Conservation (phyloP, 1,284 basidiomycete genomes). For the Gymnopus androsaceus region DNA sequence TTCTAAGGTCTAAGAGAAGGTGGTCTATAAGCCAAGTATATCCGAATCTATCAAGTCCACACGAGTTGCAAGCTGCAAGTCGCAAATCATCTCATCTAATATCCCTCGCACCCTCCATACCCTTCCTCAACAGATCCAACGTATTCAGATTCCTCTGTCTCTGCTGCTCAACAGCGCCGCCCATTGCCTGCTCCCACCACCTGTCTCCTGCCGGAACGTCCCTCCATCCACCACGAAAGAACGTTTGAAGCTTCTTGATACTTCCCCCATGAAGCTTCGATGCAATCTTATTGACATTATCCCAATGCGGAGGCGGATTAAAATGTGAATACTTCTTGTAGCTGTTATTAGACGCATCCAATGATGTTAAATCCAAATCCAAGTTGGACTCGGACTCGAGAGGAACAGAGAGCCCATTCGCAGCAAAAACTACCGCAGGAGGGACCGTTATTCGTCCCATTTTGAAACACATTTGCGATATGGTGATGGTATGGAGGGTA, state of each 20-base stretch:
- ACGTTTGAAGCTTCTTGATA: constrained; percentile 39
- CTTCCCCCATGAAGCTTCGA: constrained; percentile 38
- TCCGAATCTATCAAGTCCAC: too few relatives aligned
- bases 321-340: constrained; percentile 37
- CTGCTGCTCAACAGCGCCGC: constrained; percentile 48
- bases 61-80: too few relatives aligned
- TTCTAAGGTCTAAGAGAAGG: too few relatives aligned
- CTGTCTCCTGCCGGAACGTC: constrained; percentile 51
- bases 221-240: constrained; percentile 59
- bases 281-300: constrained; percentile 40
- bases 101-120: constrained; percentile 42
- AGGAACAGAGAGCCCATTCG: constrained; percentile 52
- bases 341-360: too few relatives aligned
- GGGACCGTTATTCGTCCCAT: constrained; percentile 75
- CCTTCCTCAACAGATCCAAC: constrained; percentile 43
- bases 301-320: constrained; percentile 59
- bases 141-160: constrained; percentile 39
- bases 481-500: constrained; percentile 67
- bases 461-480: constrained; percentile 77
- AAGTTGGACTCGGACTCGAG: constrained; percentile 16
- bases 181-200: constrained; percentile 67
- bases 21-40: too few relatives aligned
- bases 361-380: not conserved
- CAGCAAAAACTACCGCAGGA: constrained; percentile 57
- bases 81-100: not conserved